Percentiles rank a stretch among this genome's conserved stretches.
Conservation (phyloP, 495 filamentous ascomycete species). For the Ramalina intermedia region DNA sequence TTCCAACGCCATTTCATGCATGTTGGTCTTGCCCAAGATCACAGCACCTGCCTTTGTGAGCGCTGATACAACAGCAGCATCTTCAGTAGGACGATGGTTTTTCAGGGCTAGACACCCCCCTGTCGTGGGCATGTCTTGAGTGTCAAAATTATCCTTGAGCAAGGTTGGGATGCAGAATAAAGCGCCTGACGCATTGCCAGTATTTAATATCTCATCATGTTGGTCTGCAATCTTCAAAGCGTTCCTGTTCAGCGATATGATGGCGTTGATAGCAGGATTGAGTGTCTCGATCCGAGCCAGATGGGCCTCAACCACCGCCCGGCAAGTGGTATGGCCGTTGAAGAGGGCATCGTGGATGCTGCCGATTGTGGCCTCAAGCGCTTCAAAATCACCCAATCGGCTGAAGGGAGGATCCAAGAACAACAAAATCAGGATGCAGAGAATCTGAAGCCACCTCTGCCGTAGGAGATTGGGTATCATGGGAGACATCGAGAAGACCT, state of each 20-base stretch:
- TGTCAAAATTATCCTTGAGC: conserved; percentile 51
- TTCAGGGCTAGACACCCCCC: conserved; percentile 35
- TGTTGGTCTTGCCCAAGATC: conserved; percentile 51
- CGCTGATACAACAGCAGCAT: conserved; percentile 36
- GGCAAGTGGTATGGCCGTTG: conserved; percentile 33
- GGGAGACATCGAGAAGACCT: too few relatives aligned
- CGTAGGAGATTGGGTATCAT: too few relatives aligned
- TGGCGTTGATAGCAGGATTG: conserved; percentile 41
- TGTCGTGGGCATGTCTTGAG: conserved; percentile 37
- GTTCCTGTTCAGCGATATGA: conserved; percentile 38
- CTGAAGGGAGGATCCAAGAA: too few relatives aligned
- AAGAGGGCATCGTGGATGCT: conserved; percentile 37
- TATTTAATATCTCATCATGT: conserved; percentile 28
- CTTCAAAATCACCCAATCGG: conserved; percentile 21
- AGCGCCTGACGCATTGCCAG: conserved; percentile 29
- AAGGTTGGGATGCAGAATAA: conserved; percentile 45
- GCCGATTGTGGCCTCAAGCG: conserved; percentile 40
- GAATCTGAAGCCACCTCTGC: too few relatives aligned
- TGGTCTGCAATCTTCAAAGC: conserved; percentile 33
- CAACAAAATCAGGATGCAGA: too few relatives aligned
- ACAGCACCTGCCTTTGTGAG: conserved; percentile 42
- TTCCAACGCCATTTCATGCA: conserved; percentile 52
- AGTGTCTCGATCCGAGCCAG: conserved; percentile 38
- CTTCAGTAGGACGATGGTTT: conserved; percentile 25
- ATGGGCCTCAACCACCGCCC: conserved; percentile 37